Conservation (phyloP, 441 rosid species). For the Pelargonium australe region DNA sequence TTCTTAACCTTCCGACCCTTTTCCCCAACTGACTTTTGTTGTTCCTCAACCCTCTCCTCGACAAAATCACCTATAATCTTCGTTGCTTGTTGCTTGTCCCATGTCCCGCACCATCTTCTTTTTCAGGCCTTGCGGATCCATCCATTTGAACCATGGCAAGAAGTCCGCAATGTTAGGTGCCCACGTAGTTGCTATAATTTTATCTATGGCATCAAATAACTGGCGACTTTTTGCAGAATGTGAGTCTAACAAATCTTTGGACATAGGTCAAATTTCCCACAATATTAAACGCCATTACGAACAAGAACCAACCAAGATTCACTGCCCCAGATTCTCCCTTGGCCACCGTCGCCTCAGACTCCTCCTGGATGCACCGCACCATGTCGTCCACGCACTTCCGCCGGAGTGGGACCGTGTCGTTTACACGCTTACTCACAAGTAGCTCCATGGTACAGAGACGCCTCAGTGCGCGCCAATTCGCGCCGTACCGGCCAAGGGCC, state of each 20-base stretch:
- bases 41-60: conserved; percentile 24
- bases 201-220: conserved; percentile 24
- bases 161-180: conserved; percentile 33
- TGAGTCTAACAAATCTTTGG: conserved; percentile 32
- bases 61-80: conserved; percentile 34
- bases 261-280: conserved; percentile 43
- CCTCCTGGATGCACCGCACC: conserved; percentile 22
- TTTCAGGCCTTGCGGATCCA: conserved; percentile 41
- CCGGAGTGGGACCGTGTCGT: conserved; percentile 28
- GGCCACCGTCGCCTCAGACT: conserved; percentile 3
- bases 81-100: conserved; percentile 38
- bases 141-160: conserved; percentile 35
- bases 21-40: no score
- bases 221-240: conserved; percentile 23
- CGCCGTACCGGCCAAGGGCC: conserved; percentile 41
- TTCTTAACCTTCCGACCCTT: conserved; percentile 11
- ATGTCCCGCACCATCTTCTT: conserved; percentile 34
- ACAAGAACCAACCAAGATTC: conserved; percentile 27
- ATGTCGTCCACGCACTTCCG: conserved; percentile 28
- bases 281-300: conserved; percentile 34
- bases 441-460: conserved; percentile 37
- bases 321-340: conserved; percentile 5
- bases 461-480: conserved; percentile 38
- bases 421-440: conserved; percentile 29
- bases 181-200: conserved; percentile 30